Conservation (phyloP, 192 early-diverging fungal species). For the Jimgerdemannia flammicorona region DNA sequence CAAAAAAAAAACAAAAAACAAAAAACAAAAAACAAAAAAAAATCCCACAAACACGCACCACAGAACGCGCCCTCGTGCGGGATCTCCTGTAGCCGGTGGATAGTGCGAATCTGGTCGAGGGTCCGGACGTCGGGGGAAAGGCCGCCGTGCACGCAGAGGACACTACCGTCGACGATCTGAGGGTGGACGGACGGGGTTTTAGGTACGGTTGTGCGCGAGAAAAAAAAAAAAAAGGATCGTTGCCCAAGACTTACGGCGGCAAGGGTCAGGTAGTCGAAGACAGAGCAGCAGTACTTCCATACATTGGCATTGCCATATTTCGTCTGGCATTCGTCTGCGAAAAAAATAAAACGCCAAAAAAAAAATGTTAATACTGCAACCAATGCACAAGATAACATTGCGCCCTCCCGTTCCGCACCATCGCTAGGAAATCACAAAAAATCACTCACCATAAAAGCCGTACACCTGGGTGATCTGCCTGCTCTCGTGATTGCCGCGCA, state of each 20-base stretch:
- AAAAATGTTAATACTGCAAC: neutral
- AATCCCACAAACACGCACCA: too few relatives aligned
- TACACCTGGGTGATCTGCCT: slow-evolving; percentile 97
- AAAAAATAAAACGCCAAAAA: neutral
- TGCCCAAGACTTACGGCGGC: slow-evolving; percentile 67
- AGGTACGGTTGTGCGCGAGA: neutral
- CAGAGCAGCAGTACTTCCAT: slow-evolving; percentile 94
- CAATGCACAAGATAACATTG: neutral
- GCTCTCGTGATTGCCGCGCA: slow-evolving; percentile 97
- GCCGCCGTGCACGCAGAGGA: slow-evolving; percentile 91
- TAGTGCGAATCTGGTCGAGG: slow-evolving; percentile 92
- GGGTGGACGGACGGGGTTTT: neutral
- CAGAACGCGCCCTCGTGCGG: slow-evolving; percentile 95
- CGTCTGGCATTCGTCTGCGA: slow-evolving; percentile 83
- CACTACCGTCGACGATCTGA: slow-evolving; percentile 91
- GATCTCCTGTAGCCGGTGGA: slow-evolving; percentile 92
- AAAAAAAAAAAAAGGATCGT: neutral
- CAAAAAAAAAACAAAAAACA: too few relatives aligned
- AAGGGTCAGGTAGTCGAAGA: slow-evolving; percentile 89
- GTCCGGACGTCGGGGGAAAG: slow-evolving; percentile 91
- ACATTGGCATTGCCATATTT: slow-evolving; percentile 96
- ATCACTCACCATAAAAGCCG: slow-evolving; percentile 79
- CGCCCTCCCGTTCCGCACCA: too few relatives aligned
- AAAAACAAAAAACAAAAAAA: too few relatives aligned
- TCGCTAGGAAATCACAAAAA: neutral